Percentiles rank a stretch among this genome's conserved stretches.
Evolutionary conservation across 805 yeast genomes (phyloP).

Genomic region (Saccharomycopsis schoenii): DNA sequence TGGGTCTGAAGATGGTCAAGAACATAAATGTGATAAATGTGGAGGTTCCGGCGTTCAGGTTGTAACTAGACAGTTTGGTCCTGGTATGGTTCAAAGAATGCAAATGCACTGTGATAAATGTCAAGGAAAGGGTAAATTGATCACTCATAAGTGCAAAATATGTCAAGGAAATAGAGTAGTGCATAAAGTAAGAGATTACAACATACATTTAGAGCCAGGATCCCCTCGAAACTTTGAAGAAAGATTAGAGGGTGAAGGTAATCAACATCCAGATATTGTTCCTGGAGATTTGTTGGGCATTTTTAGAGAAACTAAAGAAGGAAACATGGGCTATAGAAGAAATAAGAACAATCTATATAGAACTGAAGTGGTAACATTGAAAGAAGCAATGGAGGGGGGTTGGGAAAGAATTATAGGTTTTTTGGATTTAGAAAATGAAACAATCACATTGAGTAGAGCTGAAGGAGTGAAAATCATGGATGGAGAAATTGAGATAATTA

Average conservation of each 20-base stretch:
- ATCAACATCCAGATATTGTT: conserved; percentile 69
- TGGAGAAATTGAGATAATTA: conserved; percentile 64
- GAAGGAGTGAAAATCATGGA: conserved; percentile 43
- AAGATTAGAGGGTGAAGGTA: conserved; percentile 66
- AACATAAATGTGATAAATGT: conserved; percentile 58
- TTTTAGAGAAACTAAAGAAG: conserved; percentile 42
- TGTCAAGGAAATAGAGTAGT: conserved; percentile 68
- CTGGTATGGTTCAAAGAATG: conserved; percentile 82
- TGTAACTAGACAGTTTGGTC: conserved; percentile 68
- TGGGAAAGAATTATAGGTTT: conserved; percentile 66
- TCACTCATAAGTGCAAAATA: conserved; percentile 50
- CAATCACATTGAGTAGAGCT: conserved; percentile 37
- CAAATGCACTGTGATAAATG: conserved; percentile 75
- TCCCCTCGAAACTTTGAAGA: conserved; percentile 48
- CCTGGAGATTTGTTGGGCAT: conserved; percentile 73
- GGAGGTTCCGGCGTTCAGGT: conserved; percentile 63
- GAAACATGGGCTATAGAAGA: conserved; percentile 79
- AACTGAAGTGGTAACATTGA: conserved; percentile 62
- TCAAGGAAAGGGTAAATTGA: conserved; percentile 63
- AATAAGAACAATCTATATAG: conserved; percentile 66
- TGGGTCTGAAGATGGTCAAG: conserved; percentile 74
- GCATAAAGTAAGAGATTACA: conserved; percentile 45
- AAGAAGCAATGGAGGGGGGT: conserved; percentile 69
- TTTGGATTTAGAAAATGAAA: conserved; percentile 48
- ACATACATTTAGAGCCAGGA: conserved; percentile 62